These are phyloP conservation scores for Alternaria arborescens DNA, from an alignment of 2,329 filamentous ascomycete genomes.

Conservation along the genomic window DNA sequence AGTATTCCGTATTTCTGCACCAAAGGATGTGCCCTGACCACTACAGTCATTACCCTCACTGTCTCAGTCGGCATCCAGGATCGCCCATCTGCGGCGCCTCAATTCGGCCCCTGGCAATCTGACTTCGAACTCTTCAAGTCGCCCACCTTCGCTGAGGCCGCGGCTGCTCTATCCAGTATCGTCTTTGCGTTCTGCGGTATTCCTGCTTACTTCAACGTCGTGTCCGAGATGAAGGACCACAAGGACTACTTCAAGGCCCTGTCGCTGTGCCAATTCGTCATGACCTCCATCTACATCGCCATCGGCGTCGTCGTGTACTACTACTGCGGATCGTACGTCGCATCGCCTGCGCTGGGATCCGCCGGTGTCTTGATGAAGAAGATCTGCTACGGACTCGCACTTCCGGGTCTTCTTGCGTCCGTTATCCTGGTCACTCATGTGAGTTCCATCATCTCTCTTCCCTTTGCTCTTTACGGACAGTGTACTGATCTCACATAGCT, in stretches of 20 bases:
- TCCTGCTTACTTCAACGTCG: slow-evolving; percentile 73
- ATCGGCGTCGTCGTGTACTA: slow-evolving; percentile 74
- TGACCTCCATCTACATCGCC: slow-evolving; percentile 70
- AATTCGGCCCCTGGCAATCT: slow-evolving; percentile 29
- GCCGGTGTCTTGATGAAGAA: slow-evolving; percentile 66
- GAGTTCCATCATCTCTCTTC: slow-evolving; percentile 2
- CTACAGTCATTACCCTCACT: slow-evolving; percentile 35
- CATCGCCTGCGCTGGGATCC: slow-evolving; percentile 72
- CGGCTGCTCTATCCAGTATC: slow-evolving; percentile 32
- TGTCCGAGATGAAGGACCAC: slow-evolving; percentile 70
- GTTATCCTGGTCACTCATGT: slow-evolving; percentile 35
- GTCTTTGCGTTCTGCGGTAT: slow-evolving; percentile 59
- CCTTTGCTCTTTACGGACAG: neutral
- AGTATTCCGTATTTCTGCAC: slow-evolving; percentile 4
- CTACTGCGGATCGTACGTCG: slow-evolving; percentile 68
- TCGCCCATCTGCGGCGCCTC: slow-evolving; percentile 34
- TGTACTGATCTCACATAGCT: slow-evolving; percentile 16
- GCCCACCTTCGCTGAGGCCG: slow-evolving; percentile 27
- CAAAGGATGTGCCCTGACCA: neutral
- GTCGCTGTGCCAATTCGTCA: slow-evolving; percentile 65
- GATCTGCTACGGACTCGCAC: slow-evolving; percentile 72
- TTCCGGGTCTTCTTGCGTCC: slow-evolving; percentile 56
- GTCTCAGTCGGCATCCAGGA: slow-evolving; percentile 38
- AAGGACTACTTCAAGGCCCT: slow-evolving; percentile 66
- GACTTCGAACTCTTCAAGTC: slow-evolving; percentile 30